phyloP scores from a whole-genome alignment of 1,284 basidiomycete species.

The Fomitiporia mediterranea region DNA sequence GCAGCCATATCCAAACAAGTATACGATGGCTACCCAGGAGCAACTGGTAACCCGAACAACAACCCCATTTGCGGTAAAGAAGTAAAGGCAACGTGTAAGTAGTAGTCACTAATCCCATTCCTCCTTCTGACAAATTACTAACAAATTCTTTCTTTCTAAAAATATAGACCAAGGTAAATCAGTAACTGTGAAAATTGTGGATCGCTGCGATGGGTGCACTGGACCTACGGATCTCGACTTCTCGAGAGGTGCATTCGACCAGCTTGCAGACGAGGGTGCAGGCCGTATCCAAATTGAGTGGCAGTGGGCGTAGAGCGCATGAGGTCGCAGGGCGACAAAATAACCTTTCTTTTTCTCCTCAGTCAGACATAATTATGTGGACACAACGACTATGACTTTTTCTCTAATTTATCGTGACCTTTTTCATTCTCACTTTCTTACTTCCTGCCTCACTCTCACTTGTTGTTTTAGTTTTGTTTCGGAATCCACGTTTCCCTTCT shows the following conservation, averaged over 20 bases:
- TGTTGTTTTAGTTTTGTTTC: too few species aligned
- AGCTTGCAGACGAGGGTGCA: constrained; percentile 21
- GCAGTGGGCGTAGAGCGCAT: constrained; percentile 8
- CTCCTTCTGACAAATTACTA: neutral
- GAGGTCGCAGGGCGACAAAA: constrained; percentile 1
- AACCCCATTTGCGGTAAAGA: constrained; percentile 31
- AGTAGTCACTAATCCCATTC: neutral
- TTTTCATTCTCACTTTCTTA: neutral
- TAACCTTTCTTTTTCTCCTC: neutral
- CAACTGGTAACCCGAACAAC: constrained; percentile 23
- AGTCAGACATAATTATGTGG: neutral
- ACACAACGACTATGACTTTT: neutral
- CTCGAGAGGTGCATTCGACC: constrained; percentile 24
- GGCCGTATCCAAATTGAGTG: constrained; percentile 14
- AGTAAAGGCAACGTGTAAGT: constrained; percentile 28
- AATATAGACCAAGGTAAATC: constrained; percentile 23
- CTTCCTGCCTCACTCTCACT: too few species aligned
- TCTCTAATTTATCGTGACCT: neutral
- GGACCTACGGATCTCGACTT: constrained; percentile 25
- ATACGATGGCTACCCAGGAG: constrained; percentile 39
- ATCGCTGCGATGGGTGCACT: constrained; percentile 22
- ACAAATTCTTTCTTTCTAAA: neutral
- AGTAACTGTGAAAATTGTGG: constrained; percentile 27
- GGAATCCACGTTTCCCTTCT: too few species aligned
- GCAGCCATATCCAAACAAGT: constrained; percentile 35